Conservation (phyloP, 352 stramenopile species). For the Pilasporangium apinafurcum region DNA sequence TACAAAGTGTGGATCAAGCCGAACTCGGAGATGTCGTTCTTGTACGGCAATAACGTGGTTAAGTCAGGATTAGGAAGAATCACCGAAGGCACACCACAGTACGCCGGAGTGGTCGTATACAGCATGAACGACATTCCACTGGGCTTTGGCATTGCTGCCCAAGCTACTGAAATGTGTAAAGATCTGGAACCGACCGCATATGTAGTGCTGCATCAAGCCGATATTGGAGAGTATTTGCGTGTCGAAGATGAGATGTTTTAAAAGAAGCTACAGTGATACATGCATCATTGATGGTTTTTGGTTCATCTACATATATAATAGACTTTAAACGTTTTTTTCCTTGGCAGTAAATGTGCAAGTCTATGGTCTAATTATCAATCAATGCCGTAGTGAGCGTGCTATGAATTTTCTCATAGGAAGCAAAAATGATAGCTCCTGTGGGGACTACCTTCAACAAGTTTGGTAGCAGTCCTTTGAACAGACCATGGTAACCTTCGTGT, state of each 20-base stretch:
- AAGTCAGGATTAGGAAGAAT: constrained; percentile 98
- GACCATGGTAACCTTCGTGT: constrained; percentile 88
- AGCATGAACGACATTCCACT: constrained; percentile 98
- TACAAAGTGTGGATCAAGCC: constrained; percentile 99
- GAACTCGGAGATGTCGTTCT: constrained; percentile 98
- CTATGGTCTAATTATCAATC: constrained; percentile 29
- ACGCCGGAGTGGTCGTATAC: constrained; percentile 98
- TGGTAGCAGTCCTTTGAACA: constrained; percentile 95
- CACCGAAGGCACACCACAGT: constrained; percentile 97
- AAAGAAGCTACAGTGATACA: constrained; percentile 6
- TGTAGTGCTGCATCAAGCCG: constrained; percentile 98
- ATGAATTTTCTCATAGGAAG: constrained; percentile 81
- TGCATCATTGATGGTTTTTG: not conserved
- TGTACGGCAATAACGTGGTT: constrained; percentile 99
- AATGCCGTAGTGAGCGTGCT: constrained; percentile 38
- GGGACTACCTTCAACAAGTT: constrained; percentile 96
- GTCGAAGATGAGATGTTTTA: constrained; percentile 98
- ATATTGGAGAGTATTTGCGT: constrained; percentile 99
- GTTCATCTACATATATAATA: constrained; percentile 46
- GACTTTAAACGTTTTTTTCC: constrained; percentile 30
- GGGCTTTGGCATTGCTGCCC: constrained; percentile 96
- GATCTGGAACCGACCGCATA: constrained; percentile 95
- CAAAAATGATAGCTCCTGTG: constrained; percentile 93
- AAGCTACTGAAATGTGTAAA: constrained; percentile 94
- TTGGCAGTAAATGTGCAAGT: constrained; percentile 2